Base-by-base conservation (phyloP, 2,329 filamentous ascomycete species). In the Alternaria gansuensis region DNA sequence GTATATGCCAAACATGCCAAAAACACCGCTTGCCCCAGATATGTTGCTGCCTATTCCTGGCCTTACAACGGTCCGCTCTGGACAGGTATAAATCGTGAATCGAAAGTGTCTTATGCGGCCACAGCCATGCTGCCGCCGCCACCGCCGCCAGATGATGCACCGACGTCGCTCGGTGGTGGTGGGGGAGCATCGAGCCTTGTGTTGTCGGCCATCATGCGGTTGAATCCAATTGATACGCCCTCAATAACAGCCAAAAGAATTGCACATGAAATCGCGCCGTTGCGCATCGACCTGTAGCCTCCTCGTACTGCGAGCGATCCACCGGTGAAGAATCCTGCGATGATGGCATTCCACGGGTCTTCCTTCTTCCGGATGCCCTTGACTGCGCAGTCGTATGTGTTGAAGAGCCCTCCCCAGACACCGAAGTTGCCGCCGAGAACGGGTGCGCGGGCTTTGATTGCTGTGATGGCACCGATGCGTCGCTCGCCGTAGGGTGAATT, bases 401-500 rank as follows among this genome's bases (percentile, higher is more conserved):
- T 92, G 84, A 98, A 98, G 57, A 98, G 83, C 67, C 95, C 95
- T 76, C 95, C 94, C 94, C 95, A 98, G 57, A 96, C 92, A 72
- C 94, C 94, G 73, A 98, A 99, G 84, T 99, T 99, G 74, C 95
- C 95, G 75, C 95, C 95, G 46, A 98, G 86, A 33, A 98, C 94
- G 2, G 95, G 95, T 40, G 95, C 95, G 76, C 95, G 90, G 76
- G 95, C 93, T 85, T 99, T 99, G 81, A 99, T 93, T 60, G 95
- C 95, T 72, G 94, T 97, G 81, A 99, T 86, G 69, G 95, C 81
- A 77, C 95, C 95, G 84, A 98, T 94, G 79, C 94, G 87, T 77
- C 95, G 88, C 84, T 99, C 95, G 77, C 95, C 95, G 78, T 96
- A 92, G 29, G 82, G 82, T 56, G 73, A 76, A 61, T 77, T 78